Percentiles rank a stretch among this genome's conserved stretches.
Evolutionary conservation across 768 basidiomycete species (phyloP).

Genomic region (Mycena haematopus): DNA sequence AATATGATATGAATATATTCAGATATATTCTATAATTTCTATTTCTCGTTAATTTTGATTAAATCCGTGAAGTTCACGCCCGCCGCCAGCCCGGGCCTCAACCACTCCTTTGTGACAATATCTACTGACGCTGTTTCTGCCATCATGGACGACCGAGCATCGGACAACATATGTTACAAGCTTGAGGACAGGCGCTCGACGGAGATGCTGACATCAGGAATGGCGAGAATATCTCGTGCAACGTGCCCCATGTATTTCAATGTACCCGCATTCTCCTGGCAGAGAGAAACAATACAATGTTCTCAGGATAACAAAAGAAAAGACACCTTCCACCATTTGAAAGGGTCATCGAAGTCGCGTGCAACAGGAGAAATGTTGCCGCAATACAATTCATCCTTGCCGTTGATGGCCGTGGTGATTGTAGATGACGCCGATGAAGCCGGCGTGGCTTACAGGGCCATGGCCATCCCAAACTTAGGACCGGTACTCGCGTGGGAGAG

Average conservation of each 20-base stretch:
- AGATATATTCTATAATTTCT: no score
- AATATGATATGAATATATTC: not conserved
- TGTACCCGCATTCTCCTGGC: conserved; percentile 12
- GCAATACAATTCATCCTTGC: conserved; percentile 8
- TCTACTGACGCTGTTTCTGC: no score
- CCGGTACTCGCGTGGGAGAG: no score
- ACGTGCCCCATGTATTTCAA: conserved; percentile 19
- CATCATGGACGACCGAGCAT: no score
- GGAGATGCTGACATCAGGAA: conserved; percentile 31
- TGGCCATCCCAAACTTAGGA: no score
- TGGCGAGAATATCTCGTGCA: conserved; percentile 31
- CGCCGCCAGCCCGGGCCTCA: no score
- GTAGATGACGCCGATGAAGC: no score
- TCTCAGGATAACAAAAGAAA: not conserved
- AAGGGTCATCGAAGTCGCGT: conserved; percentile 9
- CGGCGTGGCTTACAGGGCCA: not conserved
- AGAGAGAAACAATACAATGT: not conserved
- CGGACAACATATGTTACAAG: conserved; percentile 16
- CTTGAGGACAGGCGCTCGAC: conserved; percentile 33
- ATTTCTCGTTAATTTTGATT: no score
- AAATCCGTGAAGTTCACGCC: no score
- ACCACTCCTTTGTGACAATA: no score
- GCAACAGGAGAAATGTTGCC: conserved; percentile 15
- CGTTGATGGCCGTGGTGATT: not conserved
- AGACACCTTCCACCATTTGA: conserved; percentile 18